Evolutionary conservation across 345 rosid species (phyloP).

Genomic region (Litchi chinensis): DNA sequence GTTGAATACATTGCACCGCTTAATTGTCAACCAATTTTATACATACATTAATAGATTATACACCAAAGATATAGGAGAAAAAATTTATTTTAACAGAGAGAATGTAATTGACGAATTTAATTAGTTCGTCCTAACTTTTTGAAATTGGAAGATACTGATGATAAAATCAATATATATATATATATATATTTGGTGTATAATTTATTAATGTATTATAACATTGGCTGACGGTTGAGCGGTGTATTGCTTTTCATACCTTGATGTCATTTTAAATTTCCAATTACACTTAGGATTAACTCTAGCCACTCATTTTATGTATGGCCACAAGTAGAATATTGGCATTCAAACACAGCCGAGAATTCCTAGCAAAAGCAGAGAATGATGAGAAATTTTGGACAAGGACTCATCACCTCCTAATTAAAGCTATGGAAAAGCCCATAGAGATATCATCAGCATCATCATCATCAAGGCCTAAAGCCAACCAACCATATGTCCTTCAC

Average conservation of each 20-base stretch:
- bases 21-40: too few species aligned
- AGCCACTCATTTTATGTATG: conserved; percentile 7
- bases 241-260: background rate
- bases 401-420: background rate
- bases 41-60: too few species aligned
- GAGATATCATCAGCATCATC: background rate
- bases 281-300: conserved; percentile 6
- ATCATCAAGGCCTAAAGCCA: conserved; percentile 16
- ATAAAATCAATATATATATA: too few species aligned
- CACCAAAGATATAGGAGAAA: too few species aligned
- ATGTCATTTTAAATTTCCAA: conserved; percentile 3
- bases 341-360: conserved; percentile 3
- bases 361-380: conserved; percentile 18
- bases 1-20: too few species aligned
- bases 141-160: too few species aligned
- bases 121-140: too few species aligned
- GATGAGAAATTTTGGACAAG: conserved; percentile 13
- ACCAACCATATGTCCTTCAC: conserved; percentile 7
- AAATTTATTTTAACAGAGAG: too few species aligned
- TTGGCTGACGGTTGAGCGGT: too few species aligned
- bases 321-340: conserved; percentile 6
- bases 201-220: too few species aligned
- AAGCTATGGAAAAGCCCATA: background rate
- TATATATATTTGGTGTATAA: background rate
- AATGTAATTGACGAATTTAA: too few species aligned